phyloP scores from a whole-genome alignment of 2,329 filamentous ascomycete genomes.

The Clarireedia monteithiana region DNA sequence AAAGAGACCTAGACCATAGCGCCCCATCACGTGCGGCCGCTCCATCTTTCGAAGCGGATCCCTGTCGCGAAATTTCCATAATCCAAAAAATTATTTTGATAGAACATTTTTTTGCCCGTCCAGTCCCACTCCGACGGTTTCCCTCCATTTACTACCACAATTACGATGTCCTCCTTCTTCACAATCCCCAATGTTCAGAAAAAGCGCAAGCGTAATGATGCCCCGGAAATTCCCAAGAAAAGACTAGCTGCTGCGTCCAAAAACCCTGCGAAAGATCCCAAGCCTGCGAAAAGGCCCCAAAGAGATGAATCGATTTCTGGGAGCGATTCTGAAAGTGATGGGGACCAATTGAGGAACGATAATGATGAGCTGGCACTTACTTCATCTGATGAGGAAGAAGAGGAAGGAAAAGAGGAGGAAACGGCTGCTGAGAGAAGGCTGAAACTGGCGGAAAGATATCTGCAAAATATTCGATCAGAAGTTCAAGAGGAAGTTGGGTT shows the following conservation, averaged over 20 bases:
- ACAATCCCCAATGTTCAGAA: conserved; percentile 78
- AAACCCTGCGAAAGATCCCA: conserved; percentile 25
- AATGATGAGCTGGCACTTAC: conserved; percentile 50
- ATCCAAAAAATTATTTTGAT: conserved; percentile 10
- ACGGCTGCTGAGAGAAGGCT: conserved; percentile 84
- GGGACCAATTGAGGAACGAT: conserved; percentile 32
- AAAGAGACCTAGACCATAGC: too few relatives aligned
- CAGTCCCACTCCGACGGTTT: not conserved
- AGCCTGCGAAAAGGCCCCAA: conserved; percentile 36
- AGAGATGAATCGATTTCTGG: conserved; percentile 70
- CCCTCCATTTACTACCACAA: not conserved
- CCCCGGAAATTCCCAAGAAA: conserved; percentile 51
- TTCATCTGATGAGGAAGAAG: conserved; percentile 48
- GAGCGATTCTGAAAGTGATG: conserved; percentile 67
- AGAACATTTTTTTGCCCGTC: conserved; percentile 6
- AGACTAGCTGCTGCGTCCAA: conserved; percentile 39
- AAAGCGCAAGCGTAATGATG: conserved; percentile 72
- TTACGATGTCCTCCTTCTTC: conserved; percentile 87
- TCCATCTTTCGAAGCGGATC: not conserved
- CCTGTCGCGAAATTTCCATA: conserved; percentile 12
- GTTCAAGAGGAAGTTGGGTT: conserved; percentile 73
- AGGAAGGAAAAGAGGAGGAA: conserved; percentile 59
- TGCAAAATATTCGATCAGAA: conserved; percentile 81
- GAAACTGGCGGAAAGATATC: conserved; percentile 82
- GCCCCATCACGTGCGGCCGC: not conserved